These are phyloP conservation scores for Teunomyces lycoperdinae DNA, from an alignment of 805 yeast species.

Conservation along the genomic window DNA sequence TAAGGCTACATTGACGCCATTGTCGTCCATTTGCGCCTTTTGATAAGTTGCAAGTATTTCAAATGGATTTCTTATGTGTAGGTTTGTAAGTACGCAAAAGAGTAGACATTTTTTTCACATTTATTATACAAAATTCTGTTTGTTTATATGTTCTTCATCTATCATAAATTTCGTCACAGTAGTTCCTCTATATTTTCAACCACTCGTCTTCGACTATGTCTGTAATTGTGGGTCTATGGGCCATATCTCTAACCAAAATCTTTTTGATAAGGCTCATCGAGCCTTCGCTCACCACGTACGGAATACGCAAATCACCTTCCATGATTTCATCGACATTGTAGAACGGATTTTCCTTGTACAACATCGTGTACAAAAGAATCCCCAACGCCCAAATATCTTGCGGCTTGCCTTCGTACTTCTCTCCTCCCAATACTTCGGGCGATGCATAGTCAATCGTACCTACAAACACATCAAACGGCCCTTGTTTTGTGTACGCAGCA, in stretches of 20 bases:
- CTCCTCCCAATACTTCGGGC: constrained; percentile 90
- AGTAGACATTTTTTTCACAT: background rate
- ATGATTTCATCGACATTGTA: constrained; percentile 93
- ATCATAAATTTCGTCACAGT: constrained; percentile 2
- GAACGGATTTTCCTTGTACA: constrained; percentile 93
- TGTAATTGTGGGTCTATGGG: constrained; percentile 68
- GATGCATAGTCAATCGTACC: constrained; percentile 98
- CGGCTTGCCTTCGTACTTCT: constrained; percentile 85
- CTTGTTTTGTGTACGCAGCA: constrained; percentile 85
- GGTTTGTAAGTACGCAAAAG: background rate
- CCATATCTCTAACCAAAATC: constrained; percentile 68
- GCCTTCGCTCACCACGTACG: constrained; percentile 58
- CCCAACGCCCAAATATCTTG: constrained; percentile 99
- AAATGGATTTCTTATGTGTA: no score
- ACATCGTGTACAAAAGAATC: constrained; percentile 79
- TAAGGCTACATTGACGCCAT: background rate
- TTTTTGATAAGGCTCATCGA: constrained; percentile 58
- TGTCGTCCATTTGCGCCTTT: background rate
- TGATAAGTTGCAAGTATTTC: no score
- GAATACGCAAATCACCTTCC: constrained; percentile 81
- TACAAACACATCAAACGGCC: constrained; percentile 96
- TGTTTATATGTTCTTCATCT: background rate
- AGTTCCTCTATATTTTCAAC: constrained; percentile 30
- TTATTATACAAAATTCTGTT: background rate
- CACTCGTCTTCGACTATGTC: constrained; percentile 71